Conservation (phyloP, 73 alveolate species). For the Paramecium tetraurelia region DNA sequence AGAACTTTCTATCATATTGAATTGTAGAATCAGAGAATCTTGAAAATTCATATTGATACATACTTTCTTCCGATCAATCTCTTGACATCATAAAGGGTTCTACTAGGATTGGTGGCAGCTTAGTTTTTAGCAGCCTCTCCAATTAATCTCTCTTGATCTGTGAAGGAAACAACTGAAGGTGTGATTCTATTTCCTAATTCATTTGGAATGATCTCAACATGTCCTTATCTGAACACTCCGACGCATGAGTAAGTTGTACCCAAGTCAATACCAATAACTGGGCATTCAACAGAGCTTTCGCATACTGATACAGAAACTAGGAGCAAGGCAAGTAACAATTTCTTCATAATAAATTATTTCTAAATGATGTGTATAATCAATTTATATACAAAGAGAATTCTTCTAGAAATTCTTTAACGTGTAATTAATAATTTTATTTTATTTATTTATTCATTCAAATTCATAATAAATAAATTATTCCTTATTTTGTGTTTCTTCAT, state of each 20-base stretch:
- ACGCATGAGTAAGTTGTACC: slow-evolving; percentile 97
- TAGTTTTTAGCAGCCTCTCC: slow-evolving; percentile 96
- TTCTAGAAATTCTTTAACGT: slow-evolving; percentile 42
- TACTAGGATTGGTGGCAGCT: slow-evolving; percentile 83
- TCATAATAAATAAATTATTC: neutral
- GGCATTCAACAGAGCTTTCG: slow-evolving; percentile 76
- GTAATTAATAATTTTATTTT: neutral
- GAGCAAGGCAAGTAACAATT: neutral
- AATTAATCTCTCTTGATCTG: slow-evolving; percentile 87
- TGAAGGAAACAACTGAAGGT: slow-evolving; percentile 94
- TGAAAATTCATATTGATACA: neutral
- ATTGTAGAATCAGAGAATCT: slow-evolving; percentile 84
- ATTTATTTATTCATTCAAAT: neutral
- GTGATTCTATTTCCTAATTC: slow-evolving; percentile 87
- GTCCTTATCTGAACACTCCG: slow-evolving; percentile 86
- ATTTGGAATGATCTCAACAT: slow-evolving; percentile 93
- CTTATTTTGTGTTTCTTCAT: neutral
- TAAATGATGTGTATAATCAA: neutral
- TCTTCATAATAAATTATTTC: neutral
- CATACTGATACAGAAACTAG: neutral
- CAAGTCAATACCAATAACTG: slow-evolving; percentile 95
- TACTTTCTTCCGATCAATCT: slow-evolving; percentile 78
- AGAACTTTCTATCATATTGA: slow-evolving; percentile 85
- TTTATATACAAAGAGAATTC: neutral
- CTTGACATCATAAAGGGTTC: slow-evolving; percentile 85